Percentiles rank a stretch among this genome's conserved stretches.
phyloP scores from a whole-genome alignment of 2,329 filamentous ascomycete genomes.

The Trichoderma citrinoviride region DNA sequence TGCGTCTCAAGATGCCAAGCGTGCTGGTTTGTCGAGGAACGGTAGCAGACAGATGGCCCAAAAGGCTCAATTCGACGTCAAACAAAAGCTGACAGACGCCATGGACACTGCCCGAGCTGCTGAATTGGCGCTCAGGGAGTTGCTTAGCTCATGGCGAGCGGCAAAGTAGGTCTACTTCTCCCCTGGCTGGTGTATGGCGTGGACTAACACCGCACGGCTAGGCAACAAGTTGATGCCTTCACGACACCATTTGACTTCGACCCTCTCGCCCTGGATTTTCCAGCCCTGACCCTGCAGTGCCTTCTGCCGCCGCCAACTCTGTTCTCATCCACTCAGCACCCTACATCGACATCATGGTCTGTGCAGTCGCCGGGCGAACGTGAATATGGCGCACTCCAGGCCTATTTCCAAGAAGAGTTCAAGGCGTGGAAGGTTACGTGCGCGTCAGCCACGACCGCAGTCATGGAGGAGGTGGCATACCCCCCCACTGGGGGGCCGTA shows the following conservation, averaged over 20 bases:
- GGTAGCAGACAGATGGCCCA: slow-evolving; percentile 52
- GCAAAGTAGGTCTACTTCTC: slow-evolving; percentile 63
- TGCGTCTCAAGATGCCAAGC: slow-evolving; percentile 39
- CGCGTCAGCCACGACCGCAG: slow-evolving; percentile 48
- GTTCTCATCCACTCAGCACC: slow-evolving; percentile 75
- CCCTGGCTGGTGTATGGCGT: background rate
- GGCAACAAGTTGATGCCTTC: slow-evolving; percentile 54
- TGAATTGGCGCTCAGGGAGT: slow-evolving; percentile 79
- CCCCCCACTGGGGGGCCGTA: slow-evolving; percentile 41
- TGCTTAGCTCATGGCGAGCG: slow-evolving; percentile 76
- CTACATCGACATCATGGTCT: slow-evolving; percentile 77
- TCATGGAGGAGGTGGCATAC: slow-evolving; percentile 52
- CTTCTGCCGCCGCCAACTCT: slow-evolving; percentile 78
- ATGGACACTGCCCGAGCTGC: slow-evolving; percentile 78
- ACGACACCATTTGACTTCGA: slow-evolving; percentile 74
- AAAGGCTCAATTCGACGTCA: slow-evolving; percentile 63
- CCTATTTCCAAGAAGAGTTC: slow-evolving; percentile 66
- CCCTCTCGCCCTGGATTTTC: slow-evolving; percentile 80
- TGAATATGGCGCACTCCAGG: slow-evolving; percentile 69
- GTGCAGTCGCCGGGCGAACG: slow-evolving; percentile 69
- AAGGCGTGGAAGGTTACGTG: slow-evolving; percentile 59
- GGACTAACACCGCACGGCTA: slow-evolving; percentile 32
- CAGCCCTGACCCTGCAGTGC: slow-evolving; percentile 76
- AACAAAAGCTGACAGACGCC: slow-evolving; percentile 64
- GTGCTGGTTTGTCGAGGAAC: slow-evolving; percentile 40